Evolutionary conservation across 306 rosid species (phyloP).

Genomic region (Pyrus bretschneideri): DNA sequence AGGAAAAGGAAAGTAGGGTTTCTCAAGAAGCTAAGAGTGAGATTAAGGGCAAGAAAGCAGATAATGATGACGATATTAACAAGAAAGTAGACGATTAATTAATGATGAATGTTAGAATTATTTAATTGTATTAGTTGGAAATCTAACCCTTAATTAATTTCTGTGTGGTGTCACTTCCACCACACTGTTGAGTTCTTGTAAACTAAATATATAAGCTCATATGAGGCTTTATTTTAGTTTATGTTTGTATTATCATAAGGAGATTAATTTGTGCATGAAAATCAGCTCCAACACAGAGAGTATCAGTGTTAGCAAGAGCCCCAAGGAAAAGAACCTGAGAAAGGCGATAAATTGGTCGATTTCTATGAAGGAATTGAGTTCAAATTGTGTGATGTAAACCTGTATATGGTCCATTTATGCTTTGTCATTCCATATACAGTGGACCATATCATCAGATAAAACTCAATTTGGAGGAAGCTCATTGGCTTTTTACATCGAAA

Average conservation of each 20-base stretch:
- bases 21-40: neutral
- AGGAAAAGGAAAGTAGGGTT: neutral
- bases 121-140: neutral
- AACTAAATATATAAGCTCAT: neutral
- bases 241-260: neutral
- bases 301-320: too few species aligned
- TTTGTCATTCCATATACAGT: too few species aligned
- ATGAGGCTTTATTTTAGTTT: neutral
- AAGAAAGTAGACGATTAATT: neutral
- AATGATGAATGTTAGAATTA: neutral
- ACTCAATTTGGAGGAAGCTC: too few species aligned
- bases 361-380: too few species aligned
- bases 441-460: too few species aligned
- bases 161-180: neutral
- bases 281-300: too few species aligned
- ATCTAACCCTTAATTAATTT: neutral
- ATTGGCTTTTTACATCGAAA: too few species aligned
- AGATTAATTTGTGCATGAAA: too few species aligned
- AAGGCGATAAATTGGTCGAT: too few species aligned
- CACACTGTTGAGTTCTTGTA: neutral
- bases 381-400: too few species aligned
- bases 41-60: neutral
- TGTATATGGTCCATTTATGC: too few species aligned
- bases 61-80: neutral
- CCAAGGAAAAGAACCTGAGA: too few species aligned